A percentile compares a stretch with the other conserved stretches of the same genome.
phyloP scores from a whole-genome alignment of 2,329 filamentous ascomycete genomes.

The Chaetomiaceae sp. region DNA sequence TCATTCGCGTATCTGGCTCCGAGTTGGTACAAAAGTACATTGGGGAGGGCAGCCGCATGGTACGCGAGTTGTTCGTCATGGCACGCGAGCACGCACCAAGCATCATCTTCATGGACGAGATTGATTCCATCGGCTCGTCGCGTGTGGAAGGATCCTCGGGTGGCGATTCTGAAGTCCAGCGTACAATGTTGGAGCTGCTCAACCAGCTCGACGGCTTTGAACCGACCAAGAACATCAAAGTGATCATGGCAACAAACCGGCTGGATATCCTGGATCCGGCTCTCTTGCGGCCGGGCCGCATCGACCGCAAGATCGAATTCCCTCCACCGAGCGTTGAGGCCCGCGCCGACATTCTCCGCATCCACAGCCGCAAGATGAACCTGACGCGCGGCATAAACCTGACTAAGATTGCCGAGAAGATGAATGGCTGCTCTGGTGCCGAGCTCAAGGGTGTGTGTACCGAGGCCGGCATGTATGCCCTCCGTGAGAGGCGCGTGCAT shows the following conservation, averaged over 20 bases:
- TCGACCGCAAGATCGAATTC: conserved; percentile 99
- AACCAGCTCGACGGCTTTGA: conserved; percentile 99
- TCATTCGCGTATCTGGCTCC: conserved; percentile 93
- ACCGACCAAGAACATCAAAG: conserved; percentile 99
- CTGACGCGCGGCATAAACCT: conserved; percentile 95
- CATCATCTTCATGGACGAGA: conserved; percentile 99
- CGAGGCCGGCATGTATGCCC: conserved; percentile 96
- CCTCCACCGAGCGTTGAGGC: conserved; percentile 95
- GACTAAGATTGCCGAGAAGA: conserved; percentile 98
- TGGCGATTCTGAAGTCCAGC: conserved; percentile 95
- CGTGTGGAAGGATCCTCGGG: conserved; percentile 93
- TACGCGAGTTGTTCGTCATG: conserved; percentile 98
- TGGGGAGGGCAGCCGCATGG: conserved; percentile 96
- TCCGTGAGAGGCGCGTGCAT: conserved; percentile 91
- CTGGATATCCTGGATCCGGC: conserved; percentile 96
- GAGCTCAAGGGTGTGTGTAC: conserved; percentile 99
- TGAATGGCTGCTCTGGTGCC: conserved; percentile 97
- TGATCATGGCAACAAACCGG: conserved; percentile 99
- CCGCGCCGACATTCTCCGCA: conserved; percentile 93
- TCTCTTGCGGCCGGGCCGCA: conserved; percentile 88
- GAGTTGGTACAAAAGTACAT: conserved; percentile 99
- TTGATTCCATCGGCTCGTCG: conserved; percentile 96
- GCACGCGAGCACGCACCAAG: conserved; percentile 94
- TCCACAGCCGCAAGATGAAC: conserved; percentile 98
- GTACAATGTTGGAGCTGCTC: conserved; percentile 95